Conservation (phyloP, 2,329 filamentous ascomycete genomes). For the Bipolaris victoriae region DNA sequence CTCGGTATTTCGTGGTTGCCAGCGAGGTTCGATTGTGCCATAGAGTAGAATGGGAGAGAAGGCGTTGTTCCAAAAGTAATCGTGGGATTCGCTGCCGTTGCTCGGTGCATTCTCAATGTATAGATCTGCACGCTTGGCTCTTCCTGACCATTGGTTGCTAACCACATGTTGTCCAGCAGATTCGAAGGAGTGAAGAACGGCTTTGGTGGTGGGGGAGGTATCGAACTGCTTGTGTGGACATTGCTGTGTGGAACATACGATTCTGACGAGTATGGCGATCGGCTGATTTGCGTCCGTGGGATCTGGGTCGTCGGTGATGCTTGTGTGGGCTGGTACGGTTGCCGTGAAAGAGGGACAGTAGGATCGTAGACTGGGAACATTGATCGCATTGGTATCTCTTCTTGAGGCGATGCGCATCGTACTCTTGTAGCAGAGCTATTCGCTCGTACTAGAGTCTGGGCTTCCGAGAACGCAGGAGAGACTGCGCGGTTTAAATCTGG, state of each 20-base stretch:
- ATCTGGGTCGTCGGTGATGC: conserved; percentile 68
- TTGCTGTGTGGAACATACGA: conserved; percentile 52
- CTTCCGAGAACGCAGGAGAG: conserved; percentile 46
- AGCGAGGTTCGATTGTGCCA: conserved; percentile 62
- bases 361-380: conserved; percentile 80
- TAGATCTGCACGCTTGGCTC: conserved; percentile 46
- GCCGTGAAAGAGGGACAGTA: conserved; percentile 67
- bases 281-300: conserved; percentile 68
- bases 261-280: conserved; percentile 65
- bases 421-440: conserved; percentile 45
- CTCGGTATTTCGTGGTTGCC: conserved; percentile 60
- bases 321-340: conserved; percentile 73
- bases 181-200: conserved; percentile 59
- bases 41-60: conserved; percentile 72
- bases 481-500: conserved; percentile 41
- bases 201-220: conserved; percentile 32
- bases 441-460: conserved; percentile 45
- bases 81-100: conserved; percentile 50
- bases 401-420: conserved; percentile 38
- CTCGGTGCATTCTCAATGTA: conserved; percentile 51
- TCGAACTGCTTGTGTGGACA: conserved; percentile 35
- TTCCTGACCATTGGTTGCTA: conserved; percentile 72
- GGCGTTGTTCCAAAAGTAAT: conserved; percentile 71
- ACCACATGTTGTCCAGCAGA: conserved; percentile 70
- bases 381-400: conserved; percentile 62